Percentiles rank a stretch among this genome's conserved stretches.
phyloP scores from a whole-genome alignment of 345 rosid genomes.

The Raphanus raphanistrum region DNA sequence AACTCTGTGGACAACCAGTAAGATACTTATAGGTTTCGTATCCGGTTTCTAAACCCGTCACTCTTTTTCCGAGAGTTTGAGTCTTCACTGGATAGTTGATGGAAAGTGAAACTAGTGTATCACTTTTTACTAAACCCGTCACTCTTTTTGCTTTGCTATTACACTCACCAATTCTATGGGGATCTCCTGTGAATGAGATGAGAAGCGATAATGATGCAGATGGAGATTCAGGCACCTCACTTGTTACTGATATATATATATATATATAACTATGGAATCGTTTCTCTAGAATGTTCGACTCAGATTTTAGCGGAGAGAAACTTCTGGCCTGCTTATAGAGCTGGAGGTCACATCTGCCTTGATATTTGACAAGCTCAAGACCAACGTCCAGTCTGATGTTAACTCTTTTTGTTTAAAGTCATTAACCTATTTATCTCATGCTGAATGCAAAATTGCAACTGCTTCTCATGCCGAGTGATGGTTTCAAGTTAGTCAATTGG shows the following conservation, averaged over 20 bases:
- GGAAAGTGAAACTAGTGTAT: background rate
- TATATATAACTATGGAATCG: conserved; percentile 44
- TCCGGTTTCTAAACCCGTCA: background rate
- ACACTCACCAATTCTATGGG: conserved; percentile 53
- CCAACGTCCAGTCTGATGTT: conserved; percentile 51
- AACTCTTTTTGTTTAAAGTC: conserved; percentile 67
- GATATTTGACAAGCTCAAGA: conserved; percentile 61
- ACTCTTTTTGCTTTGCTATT: conserved; percentile 54
- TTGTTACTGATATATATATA: too few species aligned
- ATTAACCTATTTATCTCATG: conserved; percentile 52
- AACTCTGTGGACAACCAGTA: background rate
- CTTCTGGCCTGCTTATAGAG: conserved; percentile 75
- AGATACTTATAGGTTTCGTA: background rate
- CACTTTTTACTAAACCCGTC: conserved; percentile 39
- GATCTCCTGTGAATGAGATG: conserved; percentile 13
- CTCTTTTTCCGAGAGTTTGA: background rate
- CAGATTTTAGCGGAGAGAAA: conserved; percentile 52
- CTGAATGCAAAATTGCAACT: conserved; percentile 60
- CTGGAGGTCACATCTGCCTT: conserved; percentile 62
- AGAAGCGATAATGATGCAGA: conserved; percentile 15
- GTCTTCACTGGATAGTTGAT: background rate
- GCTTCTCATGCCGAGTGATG: conserved; percentile 44
- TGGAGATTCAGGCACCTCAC: conserved; percentile 23
- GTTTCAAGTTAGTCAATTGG: conserved; percentile 39
- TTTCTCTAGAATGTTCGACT: conserved; percentile 51